Evolutionary conservation across 805 yeast species (phyloP), one percentile per base, ranked within the genome.

Genomic region (Nadsonia fulvescens): DNA sequence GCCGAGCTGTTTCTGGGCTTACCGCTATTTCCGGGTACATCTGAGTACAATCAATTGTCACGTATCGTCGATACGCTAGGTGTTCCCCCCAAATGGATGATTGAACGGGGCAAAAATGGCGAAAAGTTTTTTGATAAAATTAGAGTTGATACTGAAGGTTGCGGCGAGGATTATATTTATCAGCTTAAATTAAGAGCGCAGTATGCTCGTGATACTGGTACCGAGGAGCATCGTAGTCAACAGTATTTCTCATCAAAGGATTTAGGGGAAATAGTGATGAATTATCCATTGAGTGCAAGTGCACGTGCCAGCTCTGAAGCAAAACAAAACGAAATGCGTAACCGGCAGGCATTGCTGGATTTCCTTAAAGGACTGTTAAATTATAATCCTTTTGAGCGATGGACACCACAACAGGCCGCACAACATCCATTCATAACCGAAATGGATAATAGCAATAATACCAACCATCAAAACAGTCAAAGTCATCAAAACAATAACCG

Each of bases 341-440:
- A 78, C 36, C 58, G 96, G 24, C 61, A 58, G 25, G 60, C 76
- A 20, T 58, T 86, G 30, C 56, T 72, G 14, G 93, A 86, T 47
- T 79, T 89, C 39, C 56, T 89, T 25, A 50, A 58, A 22, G 92
- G 92, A 14, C 62, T 79, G 6, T 55, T 89, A 34, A 78, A 74
- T 37, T 49, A 81, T 40, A 83, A 86, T 47, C 98, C 98, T 0
- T 61, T 89, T 39, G 93, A 82, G 47, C 66, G 99, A 39, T 76
- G 94, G 75, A 79, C 95, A 0, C 98, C 98, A 8, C 93, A 81
- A 38, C 95, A 89, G 47, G 98, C 96, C 0, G 56, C 72, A 9
- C 56, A 66, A 47, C 98, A 89, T 52, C 95, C 96, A 0, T 89
- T 89, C 47, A 68, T 89, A 11, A 75, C 76, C 4, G 70, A 63